phyloP scores from a whole-genome alignment of 2,329 filamentous ascomycete genomes.

The Cladosporium cucumerinum region DNA sequence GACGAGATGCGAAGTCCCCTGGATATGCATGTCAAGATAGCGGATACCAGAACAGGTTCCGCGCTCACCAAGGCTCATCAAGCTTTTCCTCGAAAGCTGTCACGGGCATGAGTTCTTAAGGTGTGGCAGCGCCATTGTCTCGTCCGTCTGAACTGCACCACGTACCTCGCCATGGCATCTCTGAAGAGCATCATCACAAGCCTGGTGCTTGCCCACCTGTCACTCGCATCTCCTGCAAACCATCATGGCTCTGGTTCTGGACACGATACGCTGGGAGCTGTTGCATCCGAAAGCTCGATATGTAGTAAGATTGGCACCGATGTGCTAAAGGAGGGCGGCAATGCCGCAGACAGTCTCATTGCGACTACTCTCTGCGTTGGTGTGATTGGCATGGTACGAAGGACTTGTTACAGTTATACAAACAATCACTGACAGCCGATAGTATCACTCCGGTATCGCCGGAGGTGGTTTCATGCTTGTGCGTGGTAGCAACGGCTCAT shows the following conservation, averaged over 20 bases:
- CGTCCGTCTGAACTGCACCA: background rate
- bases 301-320: constrained; percentile 48
- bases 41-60: constrained; percentile 1
- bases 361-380: constrained; percentile 48
- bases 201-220: constrained; percentile 7
- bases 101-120: background rate
- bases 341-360: constrained; percentile 49
- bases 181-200: background rate
- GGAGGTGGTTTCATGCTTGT: constrained; percentile 90
- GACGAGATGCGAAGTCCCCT: constrained; percentile 8
- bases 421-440: background rate
- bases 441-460: constrained; percentile 62
- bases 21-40: constrained; percentile 1
- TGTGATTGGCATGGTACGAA: constrained; percentile 43
- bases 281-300: constrained; percentile 45
- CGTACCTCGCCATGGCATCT: background rate
- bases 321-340: constrained; percentile 48
- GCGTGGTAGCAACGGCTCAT: constrained; percentile 66
- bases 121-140: background rate
- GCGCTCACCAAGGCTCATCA: constrained; percentile 8
- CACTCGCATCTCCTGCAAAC: constrained; percentile 5
- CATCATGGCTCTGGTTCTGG: constrained; percentile 19
- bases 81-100: background rate
- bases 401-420: background rate
- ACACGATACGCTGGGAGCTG: constrained; percentile 40